These are phyloP conservation scores for Leccinum angustisporum DNA, from an alignment of 1,284 basidiomycete species.

Conservation along the genomic window DNA sequence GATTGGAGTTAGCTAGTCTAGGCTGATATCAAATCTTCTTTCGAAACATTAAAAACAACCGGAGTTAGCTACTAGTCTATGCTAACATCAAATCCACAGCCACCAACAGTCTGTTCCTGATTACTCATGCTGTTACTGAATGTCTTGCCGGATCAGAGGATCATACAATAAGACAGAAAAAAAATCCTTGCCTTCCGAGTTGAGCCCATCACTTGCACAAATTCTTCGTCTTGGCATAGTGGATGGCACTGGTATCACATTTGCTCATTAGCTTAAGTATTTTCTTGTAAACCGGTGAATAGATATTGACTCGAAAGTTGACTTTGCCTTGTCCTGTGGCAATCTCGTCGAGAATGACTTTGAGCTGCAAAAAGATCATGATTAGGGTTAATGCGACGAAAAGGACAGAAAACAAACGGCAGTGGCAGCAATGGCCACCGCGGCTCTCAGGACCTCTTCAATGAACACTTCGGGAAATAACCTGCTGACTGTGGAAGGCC, in stretches of 20 bases:
- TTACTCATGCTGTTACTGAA: not conserved
- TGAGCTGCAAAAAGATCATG: not conserved
- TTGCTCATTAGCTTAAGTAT: not conserved
- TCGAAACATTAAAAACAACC: too few species aligned
- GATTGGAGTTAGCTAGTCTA: not conserved
- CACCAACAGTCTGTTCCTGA: not conserved
- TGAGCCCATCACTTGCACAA: not conserved
- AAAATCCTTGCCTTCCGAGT: not conserved
- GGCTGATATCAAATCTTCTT: too few species aligned
- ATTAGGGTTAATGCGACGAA: not conserved
- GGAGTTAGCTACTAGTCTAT: too few species aligned
- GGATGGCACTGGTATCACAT: not conserved
- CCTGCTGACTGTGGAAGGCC: not conserved
- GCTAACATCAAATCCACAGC: not conserved
- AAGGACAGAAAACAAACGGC: not conserved
- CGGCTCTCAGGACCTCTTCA: not conserved
- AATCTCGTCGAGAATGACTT: not conserved
- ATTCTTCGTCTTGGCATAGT: not conserved
- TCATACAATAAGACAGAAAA: not conserved
- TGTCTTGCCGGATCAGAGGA: not conserved
- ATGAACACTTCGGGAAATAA: not conserved
- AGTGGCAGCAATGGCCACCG: not conserved
- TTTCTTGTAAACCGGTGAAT: not conserved
- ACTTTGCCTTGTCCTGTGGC: not conserved
- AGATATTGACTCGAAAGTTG: not conserved